Base-by-base conservation (phyloP, 1,139 yeast species). In the Arxiozyma bovina region DNA sequence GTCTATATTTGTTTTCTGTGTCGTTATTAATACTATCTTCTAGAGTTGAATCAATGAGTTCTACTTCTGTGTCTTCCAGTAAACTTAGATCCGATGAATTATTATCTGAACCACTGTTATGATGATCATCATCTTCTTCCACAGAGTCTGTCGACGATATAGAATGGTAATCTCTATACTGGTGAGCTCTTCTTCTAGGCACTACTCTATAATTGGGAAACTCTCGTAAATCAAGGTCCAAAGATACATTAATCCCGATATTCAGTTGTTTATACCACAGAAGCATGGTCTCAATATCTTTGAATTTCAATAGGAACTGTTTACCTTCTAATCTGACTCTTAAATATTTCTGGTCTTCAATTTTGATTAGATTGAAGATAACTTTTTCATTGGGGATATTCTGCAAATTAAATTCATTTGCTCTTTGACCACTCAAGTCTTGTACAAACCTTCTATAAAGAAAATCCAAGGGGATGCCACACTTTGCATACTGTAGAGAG, bases 171-270 rank as follows among this genome's bases (percentile, higher is more conserved):
- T 42, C 43, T 22, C 45, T 44, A 34, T 49, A 44, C 43, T 44
- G 45, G 22, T 22, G 43, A 15, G 47, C 22, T 49, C 90, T 74
- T 61, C 91, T 74, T 61, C 90, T 73, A 4, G 94, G 94, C 11
- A 86, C 87, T 0, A 88, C 83, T 63, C 89, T 74, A 66, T 84
- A 85, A 25, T 73, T 74, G 1, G 94, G 93, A 65, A 81, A 66
- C 50, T 80, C 82, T 51, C 94, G 72, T 25, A 77, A 73, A 43
- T 72, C 73, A 25, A 86, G 60, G 65, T 85, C 93, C 48, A 85
- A 70, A 1, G 89, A 71, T 34, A 85, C 78, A 61, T 82, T 87
- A 55, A 79, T 78, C 0, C 87, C 91, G 17, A 80, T 74, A 50
- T 77, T 75, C 6, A 86, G 55, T 45, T 78, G 78, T 63, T 75